phyloP scores from a whole-genome alignment of 345 rosid genomes.

The Populus ilicifolia region DNA sequence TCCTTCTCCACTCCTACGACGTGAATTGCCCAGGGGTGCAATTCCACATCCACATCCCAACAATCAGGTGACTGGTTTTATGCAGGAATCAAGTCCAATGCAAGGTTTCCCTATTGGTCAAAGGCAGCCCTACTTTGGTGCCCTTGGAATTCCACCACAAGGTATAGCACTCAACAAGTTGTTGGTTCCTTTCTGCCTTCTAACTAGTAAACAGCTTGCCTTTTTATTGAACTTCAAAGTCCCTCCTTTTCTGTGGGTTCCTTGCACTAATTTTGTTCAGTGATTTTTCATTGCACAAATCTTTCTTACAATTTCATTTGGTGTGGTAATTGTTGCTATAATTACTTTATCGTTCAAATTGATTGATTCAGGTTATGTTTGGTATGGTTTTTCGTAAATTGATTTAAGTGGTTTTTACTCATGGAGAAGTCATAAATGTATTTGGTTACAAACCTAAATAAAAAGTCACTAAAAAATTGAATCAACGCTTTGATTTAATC shows the following conservation, averaged over 20 bases:
- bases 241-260: background rate
- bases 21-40: constrained; percentile 52
- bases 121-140: constrained; percentile 50
- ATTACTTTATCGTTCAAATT: background rate
- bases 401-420: too few relatives aligned
- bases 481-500: too few relatives aligned
- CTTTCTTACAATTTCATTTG: background rate
- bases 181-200: background rate
- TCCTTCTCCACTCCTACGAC: constrained; percentile 52
- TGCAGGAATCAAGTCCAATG: constrained; percentile 52
- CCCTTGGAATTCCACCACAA: constrained; percentile 43
- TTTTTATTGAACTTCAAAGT: background rate
- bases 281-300: background rate
- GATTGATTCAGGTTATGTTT: background rate
- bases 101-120: constrained; percentile 63
- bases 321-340: background rate
- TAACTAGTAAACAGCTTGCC: background rate
- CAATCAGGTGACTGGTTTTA: constrained; percentile 52
- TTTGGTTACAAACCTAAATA: too few relatives aligned
- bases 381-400: too few relatives aligned
- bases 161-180: constrained; percentile 20
- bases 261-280: background rate
- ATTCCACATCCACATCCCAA: constrained; percentile 43
- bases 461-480: too few relatives aligned
- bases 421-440: too few relatives aligned